A percentile compares a stretch with the other conserved stretches of the same genome.
Evolutionary conservation across 495 filamentous ascomycete species (phyloP).

Genomic region (Penicillium coprophilum): DNA sequence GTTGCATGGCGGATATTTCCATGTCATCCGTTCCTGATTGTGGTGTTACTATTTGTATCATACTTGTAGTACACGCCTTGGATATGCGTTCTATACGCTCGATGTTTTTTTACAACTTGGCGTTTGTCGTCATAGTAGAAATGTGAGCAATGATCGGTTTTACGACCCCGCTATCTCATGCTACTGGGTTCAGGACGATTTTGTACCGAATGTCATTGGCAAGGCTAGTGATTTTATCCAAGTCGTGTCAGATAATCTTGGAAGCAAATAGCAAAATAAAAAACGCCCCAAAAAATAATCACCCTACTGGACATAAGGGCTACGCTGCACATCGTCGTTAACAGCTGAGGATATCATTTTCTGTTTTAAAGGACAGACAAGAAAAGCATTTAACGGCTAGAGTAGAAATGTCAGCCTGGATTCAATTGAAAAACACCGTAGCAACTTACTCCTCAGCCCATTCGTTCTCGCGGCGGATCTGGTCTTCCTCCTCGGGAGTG

Average conservation of each 20-base stretch:
- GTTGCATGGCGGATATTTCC: conserved; percentile 2
- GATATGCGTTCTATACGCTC: not conserved
- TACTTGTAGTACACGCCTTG: not conserved
- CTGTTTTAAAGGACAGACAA: not conserved
- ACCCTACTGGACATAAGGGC: not conserved
- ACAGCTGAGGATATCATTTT: conserved; percentile 5
- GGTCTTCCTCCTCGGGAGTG: conserved; percentile 71
- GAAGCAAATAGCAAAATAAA: not conserved
- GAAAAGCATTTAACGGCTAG: conserved; percentile 37
- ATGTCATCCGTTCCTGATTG: conserved; percentile 6
- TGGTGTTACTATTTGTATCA: not conserved
- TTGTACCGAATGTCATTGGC: not conserved
- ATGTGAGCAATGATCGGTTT: not conserved
- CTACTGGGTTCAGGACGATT: not conserved
- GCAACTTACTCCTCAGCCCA: conserved; percentile 67
- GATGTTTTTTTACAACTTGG: not conserved
- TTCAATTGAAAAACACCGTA: not conserved
- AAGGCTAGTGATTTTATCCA: not conserved
- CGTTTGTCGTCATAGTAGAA: conserved; percentile 1
- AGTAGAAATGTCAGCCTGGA: not conserved
- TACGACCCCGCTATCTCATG: not conserved
- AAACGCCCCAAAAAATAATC: conserved; percentile 1
- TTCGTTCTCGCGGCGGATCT: conserved; percentile 70
- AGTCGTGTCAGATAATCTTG: not conserved
- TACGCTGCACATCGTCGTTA: conserved; percentile 1